phyloP scores from a whole-genome alignment of 768 basidiomycete species.

The Kondoa subrosea region DNA sequence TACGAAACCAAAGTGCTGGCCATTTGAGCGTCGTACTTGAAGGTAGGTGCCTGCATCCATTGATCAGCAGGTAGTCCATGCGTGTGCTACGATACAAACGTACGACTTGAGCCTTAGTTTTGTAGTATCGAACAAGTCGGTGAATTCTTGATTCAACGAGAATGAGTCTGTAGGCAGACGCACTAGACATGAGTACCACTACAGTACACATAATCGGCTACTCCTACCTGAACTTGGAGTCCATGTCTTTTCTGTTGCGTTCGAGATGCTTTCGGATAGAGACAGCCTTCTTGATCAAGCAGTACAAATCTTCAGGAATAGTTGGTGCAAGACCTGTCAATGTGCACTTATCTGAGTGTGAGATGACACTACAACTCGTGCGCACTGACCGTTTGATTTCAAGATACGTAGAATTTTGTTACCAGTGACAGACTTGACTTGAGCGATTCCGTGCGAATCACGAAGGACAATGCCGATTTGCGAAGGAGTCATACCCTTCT shows the following conservation, averaged over 20 bases:
- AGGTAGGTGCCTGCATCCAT: constrained; percentile 50
- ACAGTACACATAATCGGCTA: too few relatives aligned
- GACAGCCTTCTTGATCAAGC: constrained; percentile 99
- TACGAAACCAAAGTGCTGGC: constrained; percentile 46
- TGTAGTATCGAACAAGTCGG: constrained; percentile 94
- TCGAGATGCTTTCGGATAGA: constrained; percentile 97
- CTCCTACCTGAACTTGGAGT: constrained; percentile 90
- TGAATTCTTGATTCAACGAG: constrained; percentile 88
- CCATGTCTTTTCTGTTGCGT: constrained; percentile 92
- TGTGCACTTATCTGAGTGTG: constrained; percentile 37
- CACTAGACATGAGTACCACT: not conserved
- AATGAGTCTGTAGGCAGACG: constrained; percentile 1
- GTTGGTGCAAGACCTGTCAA: constrained; percentile 72
- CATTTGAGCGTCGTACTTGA: constrained; percentile 95
- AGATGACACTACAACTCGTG: not conserved
- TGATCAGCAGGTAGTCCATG: not conserved
- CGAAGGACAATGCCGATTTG: constrained; percentile 96
- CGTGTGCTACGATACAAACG: not conserved
- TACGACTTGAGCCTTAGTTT: constrained; percentile 36
- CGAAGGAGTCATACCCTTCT: constrained; percentile 92
- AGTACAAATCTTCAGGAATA: constrained; percentile 98
- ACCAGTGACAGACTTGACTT: constrained; percentile 94
- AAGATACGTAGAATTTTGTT: constrained; percentile 99
- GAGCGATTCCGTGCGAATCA: constrained; percentile 94
- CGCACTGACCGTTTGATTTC: constrained; percentile 73